Conservation (phyloP, 2,329 filamentous ascomycete genomes). For the Metarhizium robertsii region DNA sequence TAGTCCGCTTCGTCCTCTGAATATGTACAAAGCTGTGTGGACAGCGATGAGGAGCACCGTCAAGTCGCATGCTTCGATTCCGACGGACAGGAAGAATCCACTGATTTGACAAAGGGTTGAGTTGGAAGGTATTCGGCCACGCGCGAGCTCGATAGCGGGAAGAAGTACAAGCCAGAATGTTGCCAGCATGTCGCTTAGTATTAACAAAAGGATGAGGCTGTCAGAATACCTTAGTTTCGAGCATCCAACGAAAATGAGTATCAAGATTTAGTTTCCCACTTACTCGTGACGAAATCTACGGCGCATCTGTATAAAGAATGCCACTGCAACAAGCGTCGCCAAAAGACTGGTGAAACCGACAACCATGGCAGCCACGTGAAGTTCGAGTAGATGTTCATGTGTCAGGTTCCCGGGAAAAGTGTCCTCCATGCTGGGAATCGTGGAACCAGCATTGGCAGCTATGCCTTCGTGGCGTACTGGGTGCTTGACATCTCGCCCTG, state of each 20-base stretch:
- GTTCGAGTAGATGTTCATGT: conserved; percentile 11
- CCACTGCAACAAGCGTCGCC: conserved; percentile 47
- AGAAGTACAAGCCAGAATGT: conserved; percentile 59
- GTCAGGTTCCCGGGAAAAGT: not conserved
- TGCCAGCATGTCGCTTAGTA: conserved; percentile 64
- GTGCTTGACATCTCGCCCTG: not conserved
- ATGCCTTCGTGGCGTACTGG: not conserved
- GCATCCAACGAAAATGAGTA: not conserved
- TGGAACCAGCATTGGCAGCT: not conserved
- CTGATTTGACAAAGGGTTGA: conserved; percentile 56
- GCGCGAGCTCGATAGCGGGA: conserved; percentile 46
- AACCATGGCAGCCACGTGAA: conserved; percentile 25
- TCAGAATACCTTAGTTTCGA: not conserved
- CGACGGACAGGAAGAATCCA: conserved; percentile 57
- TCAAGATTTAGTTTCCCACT: conserved; percentile 16
- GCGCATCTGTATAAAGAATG: conserved; percentile 67
- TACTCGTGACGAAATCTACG: conserved; percentile 57
- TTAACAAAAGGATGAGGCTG: conserved; percentile 65
- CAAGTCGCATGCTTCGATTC: conserved; percentile 63
- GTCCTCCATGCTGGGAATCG: not conserved
- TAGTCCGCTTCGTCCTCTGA: conserved; percentile 53
- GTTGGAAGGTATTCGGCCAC: conserved; percentile 37
- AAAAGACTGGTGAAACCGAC: conserved; percentile 44
- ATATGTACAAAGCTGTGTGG: conserved; percentile 64
- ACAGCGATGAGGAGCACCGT: conserved; percentile 64